Evolutionary conservation across 192 early-diverging fungal genomes (phyloP).

Genomic region (Nowakowskiella sp.): DNA sequence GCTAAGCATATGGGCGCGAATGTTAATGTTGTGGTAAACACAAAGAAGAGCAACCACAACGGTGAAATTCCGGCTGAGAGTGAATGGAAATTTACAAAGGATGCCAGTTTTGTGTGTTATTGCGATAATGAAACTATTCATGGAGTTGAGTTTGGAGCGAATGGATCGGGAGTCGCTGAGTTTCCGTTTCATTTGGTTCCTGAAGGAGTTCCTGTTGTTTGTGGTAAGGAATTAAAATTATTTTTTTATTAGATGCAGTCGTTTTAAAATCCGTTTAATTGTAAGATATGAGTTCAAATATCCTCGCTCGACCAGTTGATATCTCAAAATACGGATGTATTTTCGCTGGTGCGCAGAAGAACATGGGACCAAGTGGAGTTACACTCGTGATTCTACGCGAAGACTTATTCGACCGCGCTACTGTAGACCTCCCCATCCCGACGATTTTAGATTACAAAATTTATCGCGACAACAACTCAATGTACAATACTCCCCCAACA

Average conservation of each 20-base stretch:
- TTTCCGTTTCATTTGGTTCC: conserved; percentile 13
- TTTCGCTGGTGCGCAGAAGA: conserved; percentile 97
- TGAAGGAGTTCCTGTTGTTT: conserved; percentile 64
- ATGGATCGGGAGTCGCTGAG: conserved; percentile 1
- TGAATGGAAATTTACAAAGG: conserved; percentile 60
- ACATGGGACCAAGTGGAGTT: conserved; percentile 65
- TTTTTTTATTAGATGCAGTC: conserved; percentile 16
- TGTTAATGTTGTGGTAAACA: conserved; percentile 71
- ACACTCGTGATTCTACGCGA: conserved; percentile 88
- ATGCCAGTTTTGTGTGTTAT: conserved; percentile 88
- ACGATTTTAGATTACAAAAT: conserved; percentile 84
- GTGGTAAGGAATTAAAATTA: conserved; percentile 60
- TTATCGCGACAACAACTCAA: conserved; percentile 67
- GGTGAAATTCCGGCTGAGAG: conserved; percentile 44
- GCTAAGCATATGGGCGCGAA: conserved; percentile 71
- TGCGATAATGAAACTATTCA: conserved; percentile 98
- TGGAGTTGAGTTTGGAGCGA: conserved; percentile 71
- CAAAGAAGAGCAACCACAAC: conserved; percentile 47
- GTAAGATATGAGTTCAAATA: conserved; percentile 68
- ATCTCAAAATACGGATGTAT: conserved; percentile 78
- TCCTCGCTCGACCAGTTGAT: conserved; percentile 70
- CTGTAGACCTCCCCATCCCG: conserved; percentile 18
- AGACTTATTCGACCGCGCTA: conserved; percentile 65
- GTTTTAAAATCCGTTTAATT: neutral
- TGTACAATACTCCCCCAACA: conserved; percentile 97